Percentiles rank a stretch among this genome's conserved stretches.
These are phyloP conservation scores for Candida germanica DNA, from an alignment of 805 yeast species.

Conservation along the genomic window DNA sequence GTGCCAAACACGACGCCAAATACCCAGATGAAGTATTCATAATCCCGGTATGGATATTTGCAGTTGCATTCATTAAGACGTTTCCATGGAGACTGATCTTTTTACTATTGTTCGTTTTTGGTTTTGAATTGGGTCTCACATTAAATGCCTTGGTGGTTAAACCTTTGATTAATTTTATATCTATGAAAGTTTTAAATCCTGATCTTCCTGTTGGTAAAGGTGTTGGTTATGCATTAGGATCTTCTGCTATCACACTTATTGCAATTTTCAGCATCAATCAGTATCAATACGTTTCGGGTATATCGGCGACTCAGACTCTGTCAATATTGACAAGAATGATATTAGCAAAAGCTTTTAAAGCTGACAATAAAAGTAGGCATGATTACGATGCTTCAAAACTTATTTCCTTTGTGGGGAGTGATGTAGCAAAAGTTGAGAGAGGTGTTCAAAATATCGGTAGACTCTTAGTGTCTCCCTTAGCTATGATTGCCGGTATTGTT, in stretches of 20 bases:
- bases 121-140: conserved; percentile 11
- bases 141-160: conserved; percentile 33
- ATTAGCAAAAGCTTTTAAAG: conserved; percentile 61
- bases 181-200: conserved; percentile 19
- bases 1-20: conserved; percentile 10
- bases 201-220: conserved; percentile 25
- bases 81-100: conserved; percentile 3
- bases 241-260: conserved; percentile 24
- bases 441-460: conserved; percentile 64
- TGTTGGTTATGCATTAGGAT: conserved; percentile 39
- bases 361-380: conserved; percentile 55
- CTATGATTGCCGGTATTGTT: conserved; percentile 58
- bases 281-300: conserved; percentile 55
- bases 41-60: conserved; percentile 16
- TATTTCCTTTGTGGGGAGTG: conserved; percentile 77
- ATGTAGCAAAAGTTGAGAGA: conserved; percentile 73
- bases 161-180: conserved; percentile 34
- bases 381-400: conserved; percentile 64
- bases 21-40: conserved; percentile 21
- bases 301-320: conserved; percentile 67
- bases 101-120: conserved; percentile 22
- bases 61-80: conserved; percentile 2
- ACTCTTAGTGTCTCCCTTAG: conserved; percentile 58
- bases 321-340: conserved; percentile 69
- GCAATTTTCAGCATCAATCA: conserved; percentile 41